Evolutionary conservation across 352 stramenopile species (phyloP), one percentile per base, ranked within the genome.

Genomic region (Globisporangium irregulare): DNA sequence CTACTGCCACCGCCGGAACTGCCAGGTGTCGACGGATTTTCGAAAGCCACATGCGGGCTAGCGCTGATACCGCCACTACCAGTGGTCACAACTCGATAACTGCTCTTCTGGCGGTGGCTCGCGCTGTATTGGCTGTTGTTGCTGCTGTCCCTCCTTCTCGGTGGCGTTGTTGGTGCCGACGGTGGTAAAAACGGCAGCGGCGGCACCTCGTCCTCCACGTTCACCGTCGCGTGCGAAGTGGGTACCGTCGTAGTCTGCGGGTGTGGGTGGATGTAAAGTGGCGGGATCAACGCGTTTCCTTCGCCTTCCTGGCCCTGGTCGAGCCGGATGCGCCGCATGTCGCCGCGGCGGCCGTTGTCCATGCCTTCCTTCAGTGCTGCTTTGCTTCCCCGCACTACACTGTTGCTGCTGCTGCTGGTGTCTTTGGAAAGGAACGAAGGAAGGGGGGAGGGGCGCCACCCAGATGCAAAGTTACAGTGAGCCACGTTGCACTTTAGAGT

Each of bases 271-370:
- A 48, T 53, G 43, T 64, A 64, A 2, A 64, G 64, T 1, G 64
- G 55, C 56, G 56, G 64, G 15, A 53, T 60, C 9, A 41, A 27
- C 32, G 46, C 32, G 64, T 59, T 25, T 43, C 20, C 64, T 36
- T 38, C 64, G 20, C 58, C n/a, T 10, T 62, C 56, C 32, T 62
- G 56, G 56, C 41, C 59, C 59, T 57, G 48, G 66, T 71, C 66
- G 36, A 56, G 32, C 50, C 63, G 58, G 58, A 62, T 54, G 58
- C 66, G 58, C 24, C 66, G 58, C 66, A 56, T 57, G 27, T 51
- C 43, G 18, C 43, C 43, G 41, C 15, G 41, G 41, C 41, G 41
- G 41, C 38, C 15, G 58, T 51, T 24, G 66, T 46, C 50, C 66
- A 71, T 71, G 57, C 20, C 56, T 62, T 27, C 59, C 59, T 62